phyloP scores from a whole-genome alignment of 2,329 filamentous ascomycete species.

The Cladophialophora bantiana region DNA sequence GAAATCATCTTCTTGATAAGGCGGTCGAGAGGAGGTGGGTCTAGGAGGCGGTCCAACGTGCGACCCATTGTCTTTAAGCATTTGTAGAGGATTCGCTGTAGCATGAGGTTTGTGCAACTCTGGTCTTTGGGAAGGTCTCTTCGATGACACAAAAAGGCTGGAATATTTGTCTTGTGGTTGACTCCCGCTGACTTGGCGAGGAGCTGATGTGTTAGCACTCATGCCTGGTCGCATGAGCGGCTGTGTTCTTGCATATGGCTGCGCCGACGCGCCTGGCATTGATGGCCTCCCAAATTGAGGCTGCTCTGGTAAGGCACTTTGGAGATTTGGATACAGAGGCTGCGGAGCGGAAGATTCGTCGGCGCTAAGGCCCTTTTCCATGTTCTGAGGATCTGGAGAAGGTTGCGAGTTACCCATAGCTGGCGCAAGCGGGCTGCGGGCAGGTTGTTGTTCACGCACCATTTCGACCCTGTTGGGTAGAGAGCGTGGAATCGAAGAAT shows the following conservation, averaged over 20 bases:
- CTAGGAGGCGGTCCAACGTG: constrained; percentile 38
- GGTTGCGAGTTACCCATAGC: constrained; percentile 47
- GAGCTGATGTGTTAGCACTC: constrained; percentile 33
- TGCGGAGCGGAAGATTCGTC: constrained; percentile 7
- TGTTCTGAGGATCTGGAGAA: constrained; percentile 38
- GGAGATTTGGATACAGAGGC: constrained; percentile 26
- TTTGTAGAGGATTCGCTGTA: constrained; percentile 33
- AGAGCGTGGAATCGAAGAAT: constrained; percentile 27
- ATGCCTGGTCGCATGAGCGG: constrained; percentile 52
- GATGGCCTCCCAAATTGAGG: constrained; percentile 67
- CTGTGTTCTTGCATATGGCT: constrained; percentile 54
- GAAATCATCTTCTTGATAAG: constrained; percentile 43
- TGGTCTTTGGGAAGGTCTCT: constrained; percentile 33
- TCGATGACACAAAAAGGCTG: constrained; percentile 38
- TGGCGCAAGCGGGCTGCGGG: constrained; percentile 47
- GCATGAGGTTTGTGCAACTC: constrained; percentile 36
- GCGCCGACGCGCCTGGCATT: constrained; percentile 55
- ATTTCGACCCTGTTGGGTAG: constrained; percentile 46
- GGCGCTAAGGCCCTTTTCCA: constrained; percentile 35
- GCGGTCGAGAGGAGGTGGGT: constrained; percentile 30
- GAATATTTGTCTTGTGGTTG: constrained; percentile 36
- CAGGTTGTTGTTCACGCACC: constrained; percentile 60
- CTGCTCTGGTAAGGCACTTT: constrained; percentile 34
- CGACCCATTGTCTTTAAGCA: constrained; percentile 37
- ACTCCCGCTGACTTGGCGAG: constrained; percentile 29